These are phyloP conservation scores for Talaromyces adpressus DNA, from an alignment of 495 filamentous ascomycete species.

Conservation along the genomic window DNA sequence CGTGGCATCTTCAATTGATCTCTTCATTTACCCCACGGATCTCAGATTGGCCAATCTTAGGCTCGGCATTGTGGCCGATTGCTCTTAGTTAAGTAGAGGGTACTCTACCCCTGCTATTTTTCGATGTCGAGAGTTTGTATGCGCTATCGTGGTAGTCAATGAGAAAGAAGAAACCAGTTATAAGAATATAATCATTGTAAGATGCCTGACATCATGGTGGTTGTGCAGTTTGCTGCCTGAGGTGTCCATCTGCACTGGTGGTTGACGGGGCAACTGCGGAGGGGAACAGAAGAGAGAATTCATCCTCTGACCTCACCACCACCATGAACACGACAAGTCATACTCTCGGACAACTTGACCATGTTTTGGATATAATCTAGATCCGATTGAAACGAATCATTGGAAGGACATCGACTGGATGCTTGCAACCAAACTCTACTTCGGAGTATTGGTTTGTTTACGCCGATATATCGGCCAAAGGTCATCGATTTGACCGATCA, in stretches of 20 bases:
- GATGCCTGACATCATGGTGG: not conserved
- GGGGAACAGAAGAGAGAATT: slow-evolving; percentile 7
- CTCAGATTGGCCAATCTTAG: not conserved
- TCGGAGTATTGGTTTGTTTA: not conserved
- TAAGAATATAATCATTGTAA: not conserved
- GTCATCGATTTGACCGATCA: not conserved
- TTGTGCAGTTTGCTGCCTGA: not conserved
- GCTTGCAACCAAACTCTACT: not conserved
- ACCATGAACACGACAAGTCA: not conserved
- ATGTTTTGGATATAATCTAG: not conserved
- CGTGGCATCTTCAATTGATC: not conserved
- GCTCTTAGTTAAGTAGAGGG: too few species aligned
- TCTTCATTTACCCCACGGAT: not conserved
- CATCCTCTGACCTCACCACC: not conserved
- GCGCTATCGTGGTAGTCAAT: not conserved
- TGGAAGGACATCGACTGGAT: not conserved
- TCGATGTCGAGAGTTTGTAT: not conserved
- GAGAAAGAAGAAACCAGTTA: not conserved
- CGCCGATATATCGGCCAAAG: not conserved
- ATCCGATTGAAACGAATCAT: not conserved
- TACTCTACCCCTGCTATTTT: too few species aligned
- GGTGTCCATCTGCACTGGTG: not conserved
- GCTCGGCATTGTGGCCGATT: not conserved
- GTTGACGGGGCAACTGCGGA: slow-evolving; percentile 33
- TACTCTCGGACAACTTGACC: not conserved